Conservation (phyloP, 345 rosid genomes). For the Rhodomyrtus tomentosa region DNA sequence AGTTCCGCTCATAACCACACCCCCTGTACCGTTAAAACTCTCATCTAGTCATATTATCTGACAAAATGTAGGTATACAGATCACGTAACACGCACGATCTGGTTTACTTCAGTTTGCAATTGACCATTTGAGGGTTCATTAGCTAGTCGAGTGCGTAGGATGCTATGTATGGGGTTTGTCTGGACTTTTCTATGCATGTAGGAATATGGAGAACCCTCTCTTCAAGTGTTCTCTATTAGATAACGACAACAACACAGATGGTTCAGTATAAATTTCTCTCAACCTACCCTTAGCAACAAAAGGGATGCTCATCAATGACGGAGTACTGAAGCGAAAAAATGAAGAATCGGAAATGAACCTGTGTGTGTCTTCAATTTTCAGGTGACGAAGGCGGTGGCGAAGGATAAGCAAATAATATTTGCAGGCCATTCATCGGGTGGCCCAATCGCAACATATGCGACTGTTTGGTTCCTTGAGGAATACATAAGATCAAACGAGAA, state of each 20-base stretch:
- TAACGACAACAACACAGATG: not conserved
- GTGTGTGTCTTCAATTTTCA: slow-evolving; percentile 1
- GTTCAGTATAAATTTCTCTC: not conserved
- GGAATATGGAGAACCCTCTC: not conserved
- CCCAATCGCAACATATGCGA: slow-evolving; percentile 53
- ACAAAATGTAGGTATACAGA: too few relatives aligned
- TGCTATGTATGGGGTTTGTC: not conserved
- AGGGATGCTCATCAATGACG: not conserved
- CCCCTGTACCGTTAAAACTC: too few relatives aligned
- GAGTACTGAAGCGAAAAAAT: not conserved
- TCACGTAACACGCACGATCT: too few relatives aligned
- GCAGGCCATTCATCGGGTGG: slow-evolving; percentile 85
- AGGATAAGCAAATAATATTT: slow-evolving; percentile 42
- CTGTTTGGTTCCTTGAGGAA: slow-evolving; percentile 53
- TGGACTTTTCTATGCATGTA: not conserved
- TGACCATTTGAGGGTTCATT: not conserved
- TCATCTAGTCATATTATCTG: too few relatives aligned
- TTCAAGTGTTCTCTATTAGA: not conserved
- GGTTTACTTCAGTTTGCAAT: not conserved
- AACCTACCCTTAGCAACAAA: not conserved
- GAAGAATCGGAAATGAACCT: not conserved
- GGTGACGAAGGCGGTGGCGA: slow-evolving; percentile 32
- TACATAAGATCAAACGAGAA: not conserved
- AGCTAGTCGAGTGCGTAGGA: not conserved
- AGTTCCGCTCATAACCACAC: too few relatives aligned